Percentiles rank a stretch among this genome's conserved stretches.
These are phyloP conservation scores for Trichoderma virens DNA, from an alignment of 495 filamentous ascomycete species.

Conservation along the genomic window DNA sequence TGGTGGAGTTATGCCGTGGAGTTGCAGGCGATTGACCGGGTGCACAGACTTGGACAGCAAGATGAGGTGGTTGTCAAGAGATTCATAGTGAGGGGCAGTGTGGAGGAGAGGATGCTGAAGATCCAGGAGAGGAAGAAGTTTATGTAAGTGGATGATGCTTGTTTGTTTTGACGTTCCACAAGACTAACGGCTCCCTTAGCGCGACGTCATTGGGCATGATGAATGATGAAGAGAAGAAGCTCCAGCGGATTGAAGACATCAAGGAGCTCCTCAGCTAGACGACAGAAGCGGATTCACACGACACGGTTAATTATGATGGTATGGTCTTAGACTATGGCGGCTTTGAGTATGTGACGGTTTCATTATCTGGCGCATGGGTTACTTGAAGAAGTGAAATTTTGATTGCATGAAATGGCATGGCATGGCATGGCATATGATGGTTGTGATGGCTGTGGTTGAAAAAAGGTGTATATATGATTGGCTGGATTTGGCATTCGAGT, in stretches of 20 bases:
- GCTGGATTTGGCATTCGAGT: neutral
- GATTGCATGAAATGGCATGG: too few relatives aligned
- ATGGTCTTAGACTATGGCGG: neutral
- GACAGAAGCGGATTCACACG: neutral
- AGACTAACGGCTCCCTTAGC: conserved; percentile 37
- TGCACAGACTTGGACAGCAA: conserved; percentile 97
- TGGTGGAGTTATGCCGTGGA: conserved; percentile 99
- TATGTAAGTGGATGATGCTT: conserved; percentile 51
- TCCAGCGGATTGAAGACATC: conserved; percentile 89
- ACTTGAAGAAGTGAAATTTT: neutral
- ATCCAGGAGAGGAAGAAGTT: conserved; percentile 96
- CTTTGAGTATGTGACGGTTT: neutral
- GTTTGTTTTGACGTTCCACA: neutral
- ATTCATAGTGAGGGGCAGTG: conserved; percentile 83
- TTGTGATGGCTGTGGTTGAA: neutral
- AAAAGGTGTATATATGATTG: neutral
- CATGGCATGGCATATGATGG: neutral
- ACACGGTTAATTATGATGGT: neutral
- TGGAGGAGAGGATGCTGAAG: conserved; percentile 89
- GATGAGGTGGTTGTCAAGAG: conserved; percentile 76
- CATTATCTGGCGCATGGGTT: neutral
- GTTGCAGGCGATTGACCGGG: conserved; percentile 94
- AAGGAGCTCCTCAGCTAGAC: conserved; percentile 74
- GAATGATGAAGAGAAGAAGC: conserved; percentile 84
- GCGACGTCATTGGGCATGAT: conserved; percentile 90